Percentiles rank a stretch among this genome's conserved stretches.
Evolutionary conservation across 2,329 filamentous ascomycete species (phyloP).

Genomic region (Magnaporthiopsis incrustans): DNA sequence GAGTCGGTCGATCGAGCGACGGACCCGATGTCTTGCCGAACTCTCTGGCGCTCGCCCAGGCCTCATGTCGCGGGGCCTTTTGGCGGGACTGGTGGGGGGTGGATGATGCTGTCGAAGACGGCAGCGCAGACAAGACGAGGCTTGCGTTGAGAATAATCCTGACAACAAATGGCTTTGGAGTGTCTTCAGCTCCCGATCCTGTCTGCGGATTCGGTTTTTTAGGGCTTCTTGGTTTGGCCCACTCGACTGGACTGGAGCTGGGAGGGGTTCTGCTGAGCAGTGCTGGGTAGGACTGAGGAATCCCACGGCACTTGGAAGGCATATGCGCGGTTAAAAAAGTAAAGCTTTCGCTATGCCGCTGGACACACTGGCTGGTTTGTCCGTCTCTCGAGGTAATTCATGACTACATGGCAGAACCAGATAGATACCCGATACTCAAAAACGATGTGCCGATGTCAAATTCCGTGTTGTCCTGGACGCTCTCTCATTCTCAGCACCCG

Average conservation of each 20-base stretch:
- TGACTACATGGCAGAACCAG: constrained; percentile 16
- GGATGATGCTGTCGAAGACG: not conserved
- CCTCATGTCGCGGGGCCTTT: not conserved
- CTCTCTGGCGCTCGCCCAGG: not conserved
- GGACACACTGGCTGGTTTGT: not conserved
- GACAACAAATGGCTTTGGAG: not conserved
- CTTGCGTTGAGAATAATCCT: not conserved
- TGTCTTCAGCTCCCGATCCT: not conserved
- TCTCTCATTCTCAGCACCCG: constrained; percentile 16
- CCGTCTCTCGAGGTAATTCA: constrained; percentile 1
- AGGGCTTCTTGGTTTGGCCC: not conserved
- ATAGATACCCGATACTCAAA: constrained; percentile 18
- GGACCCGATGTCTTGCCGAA: not conserved
- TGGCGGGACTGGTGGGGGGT: not conserved
- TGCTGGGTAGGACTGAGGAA: not conserved
- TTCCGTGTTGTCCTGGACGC: not conserved
- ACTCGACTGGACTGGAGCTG: not conserved
- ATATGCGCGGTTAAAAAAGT: not conserved
- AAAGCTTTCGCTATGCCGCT: not conserved
- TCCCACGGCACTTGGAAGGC: not conserved
- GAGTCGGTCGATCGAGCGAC: not conserved
- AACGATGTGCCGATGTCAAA: constrained; percentile 11
- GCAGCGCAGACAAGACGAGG: not conserved
- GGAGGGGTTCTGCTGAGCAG: not conserved
- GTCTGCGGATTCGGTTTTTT: not conserved